phyloP scores from a whole-genome alignment of 1,284 basidiomycete genomes.

The Erythrobasidium hasegawianum region DNA sequence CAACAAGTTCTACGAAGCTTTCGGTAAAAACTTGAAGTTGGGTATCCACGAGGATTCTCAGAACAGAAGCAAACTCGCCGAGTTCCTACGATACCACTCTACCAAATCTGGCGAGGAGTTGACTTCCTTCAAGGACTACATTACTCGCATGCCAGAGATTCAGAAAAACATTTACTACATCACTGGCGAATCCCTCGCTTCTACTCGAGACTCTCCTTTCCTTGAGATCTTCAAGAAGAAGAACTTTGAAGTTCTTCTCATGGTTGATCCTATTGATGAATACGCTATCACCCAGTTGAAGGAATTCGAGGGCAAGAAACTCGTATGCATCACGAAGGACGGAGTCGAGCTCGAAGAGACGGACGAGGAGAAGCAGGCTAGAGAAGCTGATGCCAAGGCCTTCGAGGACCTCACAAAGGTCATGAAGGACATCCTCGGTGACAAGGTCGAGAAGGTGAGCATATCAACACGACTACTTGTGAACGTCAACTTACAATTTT shows the following conservation, averaged over 20 bases:
- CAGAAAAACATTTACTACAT: constrained; percentile 98
- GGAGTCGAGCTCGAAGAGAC: constrained; percentile 99
- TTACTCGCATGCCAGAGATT: constrained; percentile 98
- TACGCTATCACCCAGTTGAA: constrained; percentile 97
- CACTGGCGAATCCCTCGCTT: constrained; percentile 91
- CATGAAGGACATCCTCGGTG: constrained; percentile 97
- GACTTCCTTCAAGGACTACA: constrained; percentile 97
- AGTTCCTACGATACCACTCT: constrained; percentile 98
- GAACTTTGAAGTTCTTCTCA: constrained; percentile 96
- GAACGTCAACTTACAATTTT: constrained; percentile 93
- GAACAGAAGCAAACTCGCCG: constrained; percentile 98
- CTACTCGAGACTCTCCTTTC: constrained; percentile 94
- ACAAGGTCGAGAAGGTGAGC: constrained; percentile 96
- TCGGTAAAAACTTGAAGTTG: constrained; percentile 80
- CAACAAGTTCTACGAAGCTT: constrained; percentile 55
- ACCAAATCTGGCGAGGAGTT: constrained; percentile 91
- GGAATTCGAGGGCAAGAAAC: constrained; percentile 98
- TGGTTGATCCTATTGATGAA: constrained; percentile 98
- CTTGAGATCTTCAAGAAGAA: constrained; percentile 99
- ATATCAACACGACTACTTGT: too few relatives aligned
- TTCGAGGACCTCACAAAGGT: constrained; percentile 87
- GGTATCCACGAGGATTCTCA: constrained; percentile 99
- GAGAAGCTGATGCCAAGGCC: constrained; percentile 80
- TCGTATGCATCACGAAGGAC: constrained; percentile 97
- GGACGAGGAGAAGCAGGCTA: constrained; percentile 89